Conservation (phyloP, 2,329 filamentous ascomycete species). For the Pseudopithomyces chartarum region DNA sequence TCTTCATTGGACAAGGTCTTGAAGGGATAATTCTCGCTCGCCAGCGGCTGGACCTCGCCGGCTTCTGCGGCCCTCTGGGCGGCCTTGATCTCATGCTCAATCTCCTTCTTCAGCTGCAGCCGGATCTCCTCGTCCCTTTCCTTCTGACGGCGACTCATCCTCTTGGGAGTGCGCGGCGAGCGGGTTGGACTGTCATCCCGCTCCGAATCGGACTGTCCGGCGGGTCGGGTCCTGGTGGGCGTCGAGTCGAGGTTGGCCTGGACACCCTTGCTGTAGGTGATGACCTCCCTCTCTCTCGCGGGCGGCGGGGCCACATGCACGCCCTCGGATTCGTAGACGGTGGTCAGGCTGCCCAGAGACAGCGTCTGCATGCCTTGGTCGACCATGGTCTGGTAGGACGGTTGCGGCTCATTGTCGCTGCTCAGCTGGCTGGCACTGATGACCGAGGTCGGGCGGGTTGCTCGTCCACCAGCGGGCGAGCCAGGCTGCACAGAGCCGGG, state of each 20-base stretch:
- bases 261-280: conserved; percentile 96
- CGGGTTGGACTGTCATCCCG: conserved; percentile 65
- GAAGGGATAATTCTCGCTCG: conserved; percentile 69
- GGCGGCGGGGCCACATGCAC: conserved; percentile 71
- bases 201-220: conserved; percentile 60
- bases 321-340: conserved; percentile 80
- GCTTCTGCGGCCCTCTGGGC: conserved; percentile 55
- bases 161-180: conserved; percentile 65
- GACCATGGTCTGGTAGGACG: conserved; percentile 39
- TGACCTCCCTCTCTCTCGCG: conserved; percentile 70
- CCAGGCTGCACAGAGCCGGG: conserved; percentile 68
- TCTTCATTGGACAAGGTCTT: conserved; percentile 84
- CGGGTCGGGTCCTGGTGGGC: conserved; percentile 56
- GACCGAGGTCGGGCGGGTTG: conserved; percentile 84
- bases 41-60: conserved; percentile 50
- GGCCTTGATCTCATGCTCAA: conserved; percentile 87
- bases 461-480: conserved; percentile 51
- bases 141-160: conserved; percentile 76
- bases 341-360: conserved; percentile 73
- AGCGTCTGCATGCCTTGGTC: conserved; percentile 67
- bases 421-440: conserved; percentile 82
- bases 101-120: conserved; percentile 81
- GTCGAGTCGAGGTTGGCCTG: conserved; percentile 84
- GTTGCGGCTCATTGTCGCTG: conserved; percentile 62
- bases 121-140: conserved; percentile 89